Conservation (phyloP, 345 rosid genomes). For the Raphanus sativus region DNA sequence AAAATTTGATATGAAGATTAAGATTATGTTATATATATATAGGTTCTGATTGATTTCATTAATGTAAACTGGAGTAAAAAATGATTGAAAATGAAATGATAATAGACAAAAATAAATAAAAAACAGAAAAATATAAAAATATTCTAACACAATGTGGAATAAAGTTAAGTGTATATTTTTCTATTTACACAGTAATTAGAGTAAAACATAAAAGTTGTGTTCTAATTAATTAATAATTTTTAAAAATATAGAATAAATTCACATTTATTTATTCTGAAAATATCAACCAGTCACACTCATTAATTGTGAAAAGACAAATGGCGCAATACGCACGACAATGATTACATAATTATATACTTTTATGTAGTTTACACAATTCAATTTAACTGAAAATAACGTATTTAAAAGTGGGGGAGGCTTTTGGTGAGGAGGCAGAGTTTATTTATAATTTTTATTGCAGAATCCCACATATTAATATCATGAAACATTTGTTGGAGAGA, state of each 20-base stretch:
- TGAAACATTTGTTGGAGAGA: slow-evolving; percentile 26
- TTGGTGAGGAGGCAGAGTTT: slow-evolving; percentile 21
- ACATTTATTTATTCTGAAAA: no score
- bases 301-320: not conserved
- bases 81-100: not conserved
- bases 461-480: not conserved
- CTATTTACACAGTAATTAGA: no score
- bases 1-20: no score
- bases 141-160: not conserved
- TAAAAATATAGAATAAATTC: no score
- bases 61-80: no score
- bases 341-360: not conserved
- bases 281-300: not conserved
- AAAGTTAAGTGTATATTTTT: not conserved
- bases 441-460: not conserved
- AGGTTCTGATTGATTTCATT: not conserved
- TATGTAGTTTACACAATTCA: not conserved
- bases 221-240: no score
- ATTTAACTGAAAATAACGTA: slow-evolving; percentile 7
- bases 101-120: not conserved
- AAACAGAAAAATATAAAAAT: no score
- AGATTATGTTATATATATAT: no score
- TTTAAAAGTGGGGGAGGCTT: slow-evolving; percentile 19
- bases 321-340: not conserved
- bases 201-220: no score